Conservation (phyloP, 225 moss, liverwort and hornwort genomes). For the Physcomitrellopsis africana region DNA sequence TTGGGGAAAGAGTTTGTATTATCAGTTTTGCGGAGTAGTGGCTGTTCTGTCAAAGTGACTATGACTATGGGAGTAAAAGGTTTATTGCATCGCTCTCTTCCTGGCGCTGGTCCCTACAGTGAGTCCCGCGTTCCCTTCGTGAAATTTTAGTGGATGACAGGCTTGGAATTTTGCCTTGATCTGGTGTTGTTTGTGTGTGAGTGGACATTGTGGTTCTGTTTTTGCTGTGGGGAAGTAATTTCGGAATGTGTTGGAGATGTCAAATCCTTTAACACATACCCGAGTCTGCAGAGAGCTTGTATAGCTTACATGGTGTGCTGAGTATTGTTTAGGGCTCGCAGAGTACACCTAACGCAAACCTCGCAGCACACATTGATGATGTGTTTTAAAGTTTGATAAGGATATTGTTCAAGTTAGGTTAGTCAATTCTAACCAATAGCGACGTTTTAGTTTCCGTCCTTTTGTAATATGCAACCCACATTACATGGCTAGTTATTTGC, state of each 20-base stretch:
- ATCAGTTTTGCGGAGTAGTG: not conserved
- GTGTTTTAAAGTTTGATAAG: not conserved
- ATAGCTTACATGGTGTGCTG: not conserved
- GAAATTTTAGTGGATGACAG: not conserved
- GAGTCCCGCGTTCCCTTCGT: not conserved
- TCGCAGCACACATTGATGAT: not conserved
- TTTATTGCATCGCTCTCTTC: constrained; percentile 40
- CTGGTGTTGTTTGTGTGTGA: not conserved
- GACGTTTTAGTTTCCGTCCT: too few species aligned
- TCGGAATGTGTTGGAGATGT: not conserved
- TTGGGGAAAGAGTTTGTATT: not conserved
- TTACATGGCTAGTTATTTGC: too few species aligned
- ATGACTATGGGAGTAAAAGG: constrained; percentile 60
- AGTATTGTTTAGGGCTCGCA: not conserved
- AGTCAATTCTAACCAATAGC: not conserved
- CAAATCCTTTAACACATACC: not conserved
- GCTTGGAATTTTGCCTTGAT: not conserved
- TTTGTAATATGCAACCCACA: too few species aligned
- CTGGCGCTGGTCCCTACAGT: constrained; percentile 33
- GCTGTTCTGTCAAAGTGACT: not conserved
- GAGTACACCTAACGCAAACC: not conserved
- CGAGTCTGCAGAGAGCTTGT: not conserved
- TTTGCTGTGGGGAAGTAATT: not conserved
- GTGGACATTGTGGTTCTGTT: not conserved
- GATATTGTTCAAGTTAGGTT: not conserved